Percentiles rank a stretch among this genome's conserved stretches.
Conservation (phyloP, 2,329 filamentous ascomycete species). For the Cladophialophora immunda region DNA sequence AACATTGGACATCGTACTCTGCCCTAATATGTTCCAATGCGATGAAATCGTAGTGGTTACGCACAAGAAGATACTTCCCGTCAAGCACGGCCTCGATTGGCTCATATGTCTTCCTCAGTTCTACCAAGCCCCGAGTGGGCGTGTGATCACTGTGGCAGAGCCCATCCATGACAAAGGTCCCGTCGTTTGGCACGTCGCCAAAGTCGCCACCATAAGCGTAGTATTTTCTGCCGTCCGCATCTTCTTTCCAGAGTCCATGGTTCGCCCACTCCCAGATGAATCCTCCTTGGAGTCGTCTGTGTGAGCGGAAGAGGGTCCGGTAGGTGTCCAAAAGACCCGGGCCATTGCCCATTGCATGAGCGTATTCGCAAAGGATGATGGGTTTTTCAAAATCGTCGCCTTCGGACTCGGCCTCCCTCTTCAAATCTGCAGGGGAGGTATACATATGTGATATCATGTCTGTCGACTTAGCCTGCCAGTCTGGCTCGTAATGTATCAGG, state of each 20-base stretch:
- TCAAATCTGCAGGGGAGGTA: slow-evolving; percentile 48
- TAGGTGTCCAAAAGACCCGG: slow-evolving; percentile 76
- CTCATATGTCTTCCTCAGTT: slow-evolving; percentile 67
- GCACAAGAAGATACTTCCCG: slow-evolving; percentile 52
- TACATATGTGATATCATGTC: slow-evolving; percentile 78
- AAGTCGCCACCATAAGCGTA: slow-evolving; percentile 71
- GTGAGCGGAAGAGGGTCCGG: slow-evolving; percentile 67
- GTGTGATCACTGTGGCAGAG: slow-evolving; percentile 63
- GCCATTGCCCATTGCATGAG: slow-evolving; percentile 76
- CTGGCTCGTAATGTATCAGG: slow-evolving; percentile 73
- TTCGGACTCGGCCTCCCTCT: slow-evolving; percentile 43
- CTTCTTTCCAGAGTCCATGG: slow-evolving; percentile 59
- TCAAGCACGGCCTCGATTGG: slow-evolving; percentile 62
- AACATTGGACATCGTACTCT: slow-evolving; percentile 55
- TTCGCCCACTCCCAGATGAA: slow-evolving; percentile 74
- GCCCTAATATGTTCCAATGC: slow-evolving; percentile 32
- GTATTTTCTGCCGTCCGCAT: slow-evolving; percentile 52
- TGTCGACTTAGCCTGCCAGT: slow-evolving; percentile 65
- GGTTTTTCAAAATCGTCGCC: slow-evolving; percentile 58
- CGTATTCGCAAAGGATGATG: slow-evolving; percentile 59
- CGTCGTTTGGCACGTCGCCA: slow-evolving; percentile 67
- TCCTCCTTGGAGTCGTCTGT: slow-evolving; percentile 71
- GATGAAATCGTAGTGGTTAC: slow-evolving; percentile 36
- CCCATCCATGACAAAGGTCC: slow-evolving; percentile 70
- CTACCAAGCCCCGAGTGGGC: slow-evolving; percentile 64